These are phyloP conservation scores for Gaeumannomyces tritici DNA, from an alignment of 2,329 filamentous ascomycete species.

Conservation along the genomic window DNA sequence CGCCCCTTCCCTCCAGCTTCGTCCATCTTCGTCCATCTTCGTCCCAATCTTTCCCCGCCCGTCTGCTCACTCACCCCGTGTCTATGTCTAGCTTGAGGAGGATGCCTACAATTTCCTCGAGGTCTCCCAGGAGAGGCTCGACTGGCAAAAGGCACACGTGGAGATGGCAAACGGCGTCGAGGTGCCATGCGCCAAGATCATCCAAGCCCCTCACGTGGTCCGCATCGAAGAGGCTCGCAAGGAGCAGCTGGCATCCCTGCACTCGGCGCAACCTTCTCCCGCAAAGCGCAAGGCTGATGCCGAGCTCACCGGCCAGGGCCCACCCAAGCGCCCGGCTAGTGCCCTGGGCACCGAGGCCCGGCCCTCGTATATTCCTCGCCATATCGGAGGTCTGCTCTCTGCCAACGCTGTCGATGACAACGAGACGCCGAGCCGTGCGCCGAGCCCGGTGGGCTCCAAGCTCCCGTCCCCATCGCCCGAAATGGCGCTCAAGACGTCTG, in stretches of 20 bases:
- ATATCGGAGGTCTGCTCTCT: conserved; percentile 28
- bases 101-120: neutral
- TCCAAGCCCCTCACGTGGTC: conserved; percentile 7
- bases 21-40: conserved; percentile 2
- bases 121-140: neutral
- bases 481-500: conserved; percentile 12
- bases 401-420: conserved; percentile 18
- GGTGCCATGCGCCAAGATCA: conserved; percentile 19
- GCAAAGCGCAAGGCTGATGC: conserved; percentile 42
- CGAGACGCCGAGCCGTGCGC: conserved; percentile 12
- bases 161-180: conserved; percentile 15
- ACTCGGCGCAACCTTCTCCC: conserved; percentile 18
- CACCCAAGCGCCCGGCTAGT: conserved; percentile 32
- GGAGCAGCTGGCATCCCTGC: conserved; percentile 17
- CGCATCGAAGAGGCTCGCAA: conserved; percentile 24
- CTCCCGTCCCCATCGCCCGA: conserved; percentile 9
- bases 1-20: neutral
- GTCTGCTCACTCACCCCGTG: neutral
- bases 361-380: conserved; percentile 23
- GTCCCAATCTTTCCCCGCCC: no score
- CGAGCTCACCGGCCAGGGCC: conserved; percentile 37
- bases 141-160: conserved; percentile 2
- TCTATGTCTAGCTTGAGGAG: conserved; percentile 1
- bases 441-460: conserved; percentile 8
- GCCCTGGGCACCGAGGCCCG: conserved; percentile 18